A percentile compares a stretch with the other conserved stretches of the same genome.
Evolutionary conservation across 2,329 filamentous ascomycete species (phyloP).

Genomic region (Fusarium tricinctum): DNA sequence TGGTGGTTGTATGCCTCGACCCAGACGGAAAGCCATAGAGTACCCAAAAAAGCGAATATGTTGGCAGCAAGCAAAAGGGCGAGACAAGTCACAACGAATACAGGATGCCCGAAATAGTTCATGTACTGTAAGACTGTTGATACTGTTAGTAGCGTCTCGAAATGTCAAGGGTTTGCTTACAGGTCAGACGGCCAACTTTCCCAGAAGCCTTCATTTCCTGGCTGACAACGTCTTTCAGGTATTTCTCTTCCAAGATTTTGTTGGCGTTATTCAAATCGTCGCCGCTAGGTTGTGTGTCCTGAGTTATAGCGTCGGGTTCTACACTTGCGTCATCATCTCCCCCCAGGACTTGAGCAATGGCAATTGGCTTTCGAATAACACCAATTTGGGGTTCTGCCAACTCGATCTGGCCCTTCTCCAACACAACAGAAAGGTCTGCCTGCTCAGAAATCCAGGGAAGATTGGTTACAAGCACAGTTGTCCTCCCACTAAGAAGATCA

Average conservation of each 20-base stretch:
- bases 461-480: slow-evolving; percentile 70
- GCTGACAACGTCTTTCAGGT: slow-evolving; percentile 60
- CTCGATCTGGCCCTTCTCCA: slow-evolving; percentile 63
- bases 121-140: slow-evolving; percentile 64
- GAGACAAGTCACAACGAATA: slow-evolving; percentile 59
- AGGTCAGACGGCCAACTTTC: slow-evolving; percentile 60
- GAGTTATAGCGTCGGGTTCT: slow-evolving; percentile 42
- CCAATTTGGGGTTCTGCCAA: slow-evolving; percentile 61
- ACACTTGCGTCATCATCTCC: slow-evolving; percentile 55
- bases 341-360: slow-evolving; percentile 56
- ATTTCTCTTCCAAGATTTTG: slow-evolving; percentile 56
- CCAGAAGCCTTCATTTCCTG: slow-evolving; percentile 64
- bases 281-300: slow-evolving; percentile 49
- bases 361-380: slow-evolving; percentile 61
- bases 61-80: slow-evolving; percentile 58
- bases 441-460: slow-evolving; percentile 66
- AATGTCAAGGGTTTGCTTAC: slow-evolving; percentile 50
- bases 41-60: slow-evolving; percentile 58
- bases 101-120: slow-evolving; percentile 63
- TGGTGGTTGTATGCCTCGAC: slow-evolving; percentile 64
- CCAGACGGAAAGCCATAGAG: slow-evolving; percentile 67
- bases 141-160: slow-evolving; percentile 31
- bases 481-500: slow-evolving; percentile 67
- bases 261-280: slow-evolving; percentile 50
- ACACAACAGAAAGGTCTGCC: slow-evolving; percentile 61